A percentile compares a stretch with the other conserved stretches of the same genome.
phyloP scores from a whole-genome alignment of 768 basidiomycete species.

The Pleurotus tuber-regium region DNA sequence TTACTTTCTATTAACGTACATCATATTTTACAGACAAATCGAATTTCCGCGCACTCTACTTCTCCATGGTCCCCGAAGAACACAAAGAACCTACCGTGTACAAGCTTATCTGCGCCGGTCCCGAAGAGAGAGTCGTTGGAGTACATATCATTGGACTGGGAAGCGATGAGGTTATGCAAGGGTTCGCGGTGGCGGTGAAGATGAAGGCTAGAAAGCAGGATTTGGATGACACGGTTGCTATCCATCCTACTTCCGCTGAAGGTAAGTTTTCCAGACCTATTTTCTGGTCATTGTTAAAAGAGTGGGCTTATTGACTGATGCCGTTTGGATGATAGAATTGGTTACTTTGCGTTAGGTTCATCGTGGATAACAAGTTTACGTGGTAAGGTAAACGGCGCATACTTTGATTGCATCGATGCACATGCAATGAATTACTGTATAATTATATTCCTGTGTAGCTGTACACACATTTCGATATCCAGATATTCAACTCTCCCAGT shows the following conservation, averaged over 20 bases:
- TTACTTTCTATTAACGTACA: background rate
- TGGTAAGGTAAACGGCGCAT: too few relatives aligned
- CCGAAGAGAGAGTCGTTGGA: slow-evolving; percentile 95
- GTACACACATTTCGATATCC: too few relatives aligned
- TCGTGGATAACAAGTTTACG: too few relatives aligned
- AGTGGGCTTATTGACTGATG: slow-evolving; percentile 15
- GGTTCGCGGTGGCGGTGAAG: slow-evolving; percentile 96
- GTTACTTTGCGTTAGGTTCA: slow-evolving; percentile 47
- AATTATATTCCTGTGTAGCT: too few relatives aligned
- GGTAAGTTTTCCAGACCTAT: slow-evolving; percentile 41
- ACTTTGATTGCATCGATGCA: too few relatives aligned
- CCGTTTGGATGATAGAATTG: slow-evolving; percentile 37
- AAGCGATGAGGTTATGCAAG: slow-evolving; percentile 93
- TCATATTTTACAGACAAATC: slow-evolving; percentile 86
- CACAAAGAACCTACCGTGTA: slow-evolving; percentile 96
- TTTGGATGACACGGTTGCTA: slow-evolving; percentile 86
- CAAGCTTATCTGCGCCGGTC: slow-evolving; percentile 85
- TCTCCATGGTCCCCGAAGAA: slow-evolving; percentile 83
- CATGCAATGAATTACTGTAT: too few relatives aligned
- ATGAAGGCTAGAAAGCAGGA: slow-evolving; percentile 85
- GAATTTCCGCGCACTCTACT: slow-evolving; percentile 83
- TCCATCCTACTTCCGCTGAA: slow-evolving; percentile 86
- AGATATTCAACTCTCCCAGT: too few relatives aligned
- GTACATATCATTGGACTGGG: slow-evolving; percentile 91
- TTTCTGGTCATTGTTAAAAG: too few relatives aligned